phyloP scores from a whole-genome alignment of 306 rosid species.

The Lathyrus tuberosus region DNA sequence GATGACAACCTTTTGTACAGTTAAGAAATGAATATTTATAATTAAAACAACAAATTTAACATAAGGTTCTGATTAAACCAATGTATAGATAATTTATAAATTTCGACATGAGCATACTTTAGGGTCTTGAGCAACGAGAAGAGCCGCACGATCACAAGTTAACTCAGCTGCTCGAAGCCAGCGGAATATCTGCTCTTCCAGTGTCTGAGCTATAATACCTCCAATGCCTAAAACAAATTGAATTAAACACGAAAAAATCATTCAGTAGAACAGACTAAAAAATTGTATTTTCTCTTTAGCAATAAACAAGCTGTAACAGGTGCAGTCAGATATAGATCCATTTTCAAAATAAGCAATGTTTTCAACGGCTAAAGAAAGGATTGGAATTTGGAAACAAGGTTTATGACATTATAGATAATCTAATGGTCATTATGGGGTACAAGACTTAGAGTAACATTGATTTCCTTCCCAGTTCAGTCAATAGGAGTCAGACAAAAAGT shows the following conservation, averaged over 20 bases:
- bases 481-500: slow-evolving; percentile 1
- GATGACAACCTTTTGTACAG: slow-evolving; percentile 92
- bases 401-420: slow-evolving; percentile 4
- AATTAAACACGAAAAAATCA: slow-evolving; percentile 12
- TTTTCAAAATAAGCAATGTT: background rate
- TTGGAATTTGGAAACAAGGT: slow-evolving; percentile 1
- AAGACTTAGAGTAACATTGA: slow-evolving; percentile 18
- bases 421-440: slow-evolving; percentile 24
- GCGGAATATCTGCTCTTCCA: slow-evolving; percentile 92
- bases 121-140: slow-evolving; percentile 97
- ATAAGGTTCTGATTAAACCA: slow-evolving; percentile 16
- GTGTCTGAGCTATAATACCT: slow-evolving; percentile 79
- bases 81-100: slow-evolving; percentile 3
- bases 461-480: slow-evolving; percentile 19
- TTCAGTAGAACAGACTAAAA: slow-evolving; percentile 15
- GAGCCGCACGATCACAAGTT: slow-evolving; percentile 99
- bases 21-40: slow-evolving; percentile 42
- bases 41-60: slow-evolving; percentile 28
- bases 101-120: slow-evolving; percentile 54
- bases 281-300: slow-evolving; percentile 25
- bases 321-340: slow-evolving; percentile 11
- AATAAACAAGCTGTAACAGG: background rate
- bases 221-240: slow-evolving; percentile 73
- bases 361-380: too few species aligned
- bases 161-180: slow-evolving; percentile 99